phyloP scores from a whole-genome alignment of 495 filamentous ascomycete genomes.

The Hypoxylon lienhwacheense region DNA sequence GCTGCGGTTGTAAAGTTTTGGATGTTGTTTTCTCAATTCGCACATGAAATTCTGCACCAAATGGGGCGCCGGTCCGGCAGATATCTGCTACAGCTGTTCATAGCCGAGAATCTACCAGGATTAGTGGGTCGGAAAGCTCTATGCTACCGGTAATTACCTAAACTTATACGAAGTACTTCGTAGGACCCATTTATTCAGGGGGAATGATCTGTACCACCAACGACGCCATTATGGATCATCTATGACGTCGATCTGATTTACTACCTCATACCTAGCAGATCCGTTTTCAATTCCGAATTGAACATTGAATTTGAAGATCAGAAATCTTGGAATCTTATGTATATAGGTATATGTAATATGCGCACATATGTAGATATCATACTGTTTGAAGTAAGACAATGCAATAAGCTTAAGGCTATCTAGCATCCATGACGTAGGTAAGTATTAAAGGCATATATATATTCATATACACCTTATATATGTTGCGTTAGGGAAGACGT shows the following conservation, averaged over 20 bases:
- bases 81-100: background rate
- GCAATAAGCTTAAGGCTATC: slow-evolving; percentile 14
- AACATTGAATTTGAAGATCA: no score
- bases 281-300: background rate
- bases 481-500: background rate
- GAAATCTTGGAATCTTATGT: background rate
- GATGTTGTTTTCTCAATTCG: slow-evolving; percentile 17
- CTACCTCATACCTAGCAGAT: slow-evolving; percentile 10
- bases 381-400: no score
- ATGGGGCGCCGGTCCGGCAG: slow-evolving; percentile 3
- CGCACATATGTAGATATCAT: no score
- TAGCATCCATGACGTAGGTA: slow-evolving; percentile 23
- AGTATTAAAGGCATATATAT: background rate
- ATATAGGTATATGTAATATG: no score
- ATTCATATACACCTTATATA: no score
- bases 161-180: background rate
- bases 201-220: slow-evolving; percentile 7
- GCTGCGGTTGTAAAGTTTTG: slow-evolving; percentile 22
- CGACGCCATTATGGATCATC: slow-evolving; percentile 11
- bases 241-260: slow-evolving; percentile 24
- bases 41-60: background rate
- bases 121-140: no score
- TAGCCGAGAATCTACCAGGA: background rate
- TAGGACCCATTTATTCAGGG: slow-evolving; percentile 12
- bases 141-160: no score